Conservation (phyloP, 129 eudicot genomes). For the Tanacetum coccineum region DNA sequence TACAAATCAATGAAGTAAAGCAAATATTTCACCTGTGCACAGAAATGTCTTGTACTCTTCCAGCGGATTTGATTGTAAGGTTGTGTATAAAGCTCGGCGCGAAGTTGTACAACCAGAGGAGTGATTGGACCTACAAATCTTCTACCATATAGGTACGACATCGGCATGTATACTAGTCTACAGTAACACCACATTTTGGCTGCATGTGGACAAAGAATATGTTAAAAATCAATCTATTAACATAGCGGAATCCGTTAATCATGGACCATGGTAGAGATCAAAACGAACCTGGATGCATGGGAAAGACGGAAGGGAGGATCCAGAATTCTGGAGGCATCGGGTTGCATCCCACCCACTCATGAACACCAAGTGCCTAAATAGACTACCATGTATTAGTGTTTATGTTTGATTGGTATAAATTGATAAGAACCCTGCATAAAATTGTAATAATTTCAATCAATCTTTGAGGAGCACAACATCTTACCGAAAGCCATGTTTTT, state of each 20-base stretch:
- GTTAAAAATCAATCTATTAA: neutral
- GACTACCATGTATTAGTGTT: too few species aligned
- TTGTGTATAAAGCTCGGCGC: slow-evolving; percentile 49
- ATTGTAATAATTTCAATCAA: slow-evolving; percentile 9
- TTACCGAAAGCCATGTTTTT: slow-evolving; percentile 69
- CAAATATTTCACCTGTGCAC: slow-evolving; percentile 45
- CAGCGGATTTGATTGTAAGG: slow-evolving; percentile 50
- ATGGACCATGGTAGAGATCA: too few species aligned
- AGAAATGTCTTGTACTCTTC: slow-evolving; percentile 45
- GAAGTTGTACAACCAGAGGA: slow-evolving; percentile 49
- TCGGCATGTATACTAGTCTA: slow-evolving; percentile 61
- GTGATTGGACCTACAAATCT: slow-evolving; percentile 66
- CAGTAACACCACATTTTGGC: slow-evolving; percentile 76
- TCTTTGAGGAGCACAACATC: neutral
- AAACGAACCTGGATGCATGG: slow-evolving; percentile 61
- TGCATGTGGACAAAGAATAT: slow-evolving; percentile 23
- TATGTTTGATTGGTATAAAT: too few species aligned
- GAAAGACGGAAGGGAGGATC: slow-evolving; percentile 63
- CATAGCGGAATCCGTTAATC: neutral
- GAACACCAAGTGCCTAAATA: slow-evolving; percentile 37
- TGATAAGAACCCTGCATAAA: too few species aligned
- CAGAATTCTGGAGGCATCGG: slow-evolving; percentile 88
- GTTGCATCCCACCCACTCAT: slow-evolving; percentile 65
- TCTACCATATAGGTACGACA: slow-evolving; percentile 62
- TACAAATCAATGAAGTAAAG: neutral